Percentiles rank a stretch among this genome's conserved stretches.
Conservation (phyloP, 2,329 filamentous ascomycete species). For the Calonectria leucothoes region DNA sequence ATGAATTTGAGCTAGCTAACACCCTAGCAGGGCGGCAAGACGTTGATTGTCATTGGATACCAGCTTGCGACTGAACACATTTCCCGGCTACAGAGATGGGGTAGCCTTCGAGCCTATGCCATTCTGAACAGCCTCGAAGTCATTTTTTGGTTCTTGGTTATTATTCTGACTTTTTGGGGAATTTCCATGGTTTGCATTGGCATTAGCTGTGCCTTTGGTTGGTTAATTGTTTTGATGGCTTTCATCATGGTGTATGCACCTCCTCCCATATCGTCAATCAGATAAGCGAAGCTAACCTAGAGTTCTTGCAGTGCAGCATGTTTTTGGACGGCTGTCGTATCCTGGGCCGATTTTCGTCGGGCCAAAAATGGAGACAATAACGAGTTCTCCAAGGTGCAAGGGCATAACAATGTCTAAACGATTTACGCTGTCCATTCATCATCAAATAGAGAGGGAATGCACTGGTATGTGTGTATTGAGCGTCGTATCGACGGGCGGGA, state of each 20-base stretch:
- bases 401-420: not conserved
- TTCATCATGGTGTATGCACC: not conserved
- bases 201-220: conserved; percentile 1
- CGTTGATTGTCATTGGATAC: not conserved
- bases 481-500: not conserved
- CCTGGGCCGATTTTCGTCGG: not conserved
- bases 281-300: not conserved
- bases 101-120: not conserved
- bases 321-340: not conserved
- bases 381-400: not conserved
- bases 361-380: not conserved
- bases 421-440: not conserved
- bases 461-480: too few relatives aligned
- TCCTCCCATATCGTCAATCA: not conserved
- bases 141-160: not conserved
- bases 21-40: not conserved
- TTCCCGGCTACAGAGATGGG: not conserved
- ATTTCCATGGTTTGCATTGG: conserved; percentile 7
- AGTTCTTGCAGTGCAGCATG: not conserved
- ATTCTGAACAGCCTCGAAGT: not conserved
- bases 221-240: not conserved
- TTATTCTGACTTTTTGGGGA: not conserved
- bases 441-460: too few relatives aligned
- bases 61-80: not conserved
- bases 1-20: not conserved